Evolutionary conservation across 352 stramenopile species (phyloP).

Genomic region (Thalassiosira gravida): DNA sequence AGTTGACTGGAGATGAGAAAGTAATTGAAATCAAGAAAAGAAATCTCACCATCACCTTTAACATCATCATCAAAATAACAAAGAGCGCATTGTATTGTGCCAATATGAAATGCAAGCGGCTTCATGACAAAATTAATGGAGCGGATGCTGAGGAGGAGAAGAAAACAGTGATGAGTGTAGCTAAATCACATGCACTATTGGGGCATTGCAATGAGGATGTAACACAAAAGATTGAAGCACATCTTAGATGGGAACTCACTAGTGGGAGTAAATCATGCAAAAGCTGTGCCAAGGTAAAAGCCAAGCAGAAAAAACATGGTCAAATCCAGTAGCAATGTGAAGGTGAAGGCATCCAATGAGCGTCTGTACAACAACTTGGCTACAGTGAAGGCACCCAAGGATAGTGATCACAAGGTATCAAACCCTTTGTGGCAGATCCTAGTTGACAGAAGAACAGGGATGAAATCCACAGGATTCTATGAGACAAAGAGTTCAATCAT

Average conservation of each 20-base stretch:
- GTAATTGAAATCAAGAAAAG: slow-evolving; percentile 28
- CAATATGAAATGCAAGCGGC: slow-evolving; percentile 21
- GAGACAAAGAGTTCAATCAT: slow-evolving; percentile 40
- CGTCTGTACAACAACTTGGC: slow-evolving; percentile 23
- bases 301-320: slow-evolving; percentile 35
- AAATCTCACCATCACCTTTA: slow-evolving; percentile 22
- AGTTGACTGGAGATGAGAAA: slow-evolving; percentile 24
- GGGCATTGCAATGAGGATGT: slow-evolving; percentile 31
- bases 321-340: slow-evolving; percentile 6
- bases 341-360: slow-evolving; percentile 6
- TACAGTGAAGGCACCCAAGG: slow-evolving; percentile 1
- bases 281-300: slow-evolving; percentile 23
- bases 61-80: slow-evolving; percentile 38
- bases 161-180: neutral
- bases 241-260: slow-evolving; percentile 19
- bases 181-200: slow-evolving; percentile 28
- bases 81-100: slow-evolving; percentile 27
- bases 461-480: slow-evolving; percentile 26
- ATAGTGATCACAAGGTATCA: neutral
- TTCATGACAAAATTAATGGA: neutral
- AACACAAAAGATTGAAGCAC: slow-evolving; percentile 9
- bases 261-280: slow-evolving; percentile 21
- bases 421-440: slow-evolving; percentile 28
- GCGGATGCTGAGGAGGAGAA: neutral
- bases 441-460: slow-evolving; percentile 35